phyloP scores from a whole-genome alignment of 371 early-diverging fungal genomes.

The Basidiobolus heterosporus region DNA sequence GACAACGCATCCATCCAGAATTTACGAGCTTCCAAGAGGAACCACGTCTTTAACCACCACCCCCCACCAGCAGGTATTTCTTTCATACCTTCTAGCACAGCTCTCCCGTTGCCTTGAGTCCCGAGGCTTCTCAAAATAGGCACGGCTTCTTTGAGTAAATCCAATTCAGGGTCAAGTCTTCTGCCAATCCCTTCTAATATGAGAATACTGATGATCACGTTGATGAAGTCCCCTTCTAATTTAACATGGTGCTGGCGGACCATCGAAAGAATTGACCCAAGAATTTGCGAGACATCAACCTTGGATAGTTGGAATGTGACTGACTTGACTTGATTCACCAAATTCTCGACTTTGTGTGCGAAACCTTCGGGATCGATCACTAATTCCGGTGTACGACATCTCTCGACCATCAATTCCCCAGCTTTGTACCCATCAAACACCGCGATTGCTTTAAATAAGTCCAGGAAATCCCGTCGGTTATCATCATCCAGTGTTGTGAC shows the following conservation, averaged over 20 bases:
- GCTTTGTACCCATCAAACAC: constrained; percentile 68
- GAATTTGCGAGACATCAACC: constrained; percentile 59
- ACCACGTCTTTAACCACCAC: constrained; percentile 60
- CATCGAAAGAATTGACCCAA: constrained; percentile 60
- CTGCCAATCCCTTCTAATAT: constrained; percentile 88
- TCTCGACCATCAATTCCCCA: constrained; percentile 72
- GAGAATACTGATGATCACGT: constrained; percentile 76
- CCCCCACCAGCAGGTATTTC: constrained; percentile 26
- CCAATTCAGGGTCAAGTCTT: constrained; percentile 75
- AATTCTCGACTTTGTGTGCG: constrained; percentile 51
- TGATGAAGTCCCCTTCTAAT: constrained; percentile 85
- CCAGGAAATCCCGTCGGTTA: constrained; percentile 71
- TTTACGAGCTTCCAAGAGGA: constrained; percentile 46
- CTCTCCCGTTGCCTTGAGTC: constrained; percentile 31
- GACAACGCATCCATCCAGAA: too few species aligned
- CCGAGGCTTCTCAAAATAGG: constrained; percentile 59
- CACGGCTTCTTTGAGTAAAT: constrained; percentile 66
- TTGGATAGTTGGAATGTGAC: constrained; percentile 61
- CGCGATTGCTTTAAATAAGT: constrained; percentile 73
- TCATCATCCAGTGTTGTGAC: constrained; percentile 51
- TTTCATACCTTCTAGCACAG: constrained; percentile 27
- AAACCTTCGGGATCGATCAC: constrained; percentile 63
- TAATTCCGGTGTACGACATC: constrained; percentile 55
- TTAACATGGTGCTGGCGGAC: constrained; percentile 81
- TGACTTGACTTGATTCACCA: constrained; percentile 48